phyloP scores from a whole-genome alignment of 2,329 filamentous ascomycete species.

The Colletotrichum orchidophilum region DNA sequence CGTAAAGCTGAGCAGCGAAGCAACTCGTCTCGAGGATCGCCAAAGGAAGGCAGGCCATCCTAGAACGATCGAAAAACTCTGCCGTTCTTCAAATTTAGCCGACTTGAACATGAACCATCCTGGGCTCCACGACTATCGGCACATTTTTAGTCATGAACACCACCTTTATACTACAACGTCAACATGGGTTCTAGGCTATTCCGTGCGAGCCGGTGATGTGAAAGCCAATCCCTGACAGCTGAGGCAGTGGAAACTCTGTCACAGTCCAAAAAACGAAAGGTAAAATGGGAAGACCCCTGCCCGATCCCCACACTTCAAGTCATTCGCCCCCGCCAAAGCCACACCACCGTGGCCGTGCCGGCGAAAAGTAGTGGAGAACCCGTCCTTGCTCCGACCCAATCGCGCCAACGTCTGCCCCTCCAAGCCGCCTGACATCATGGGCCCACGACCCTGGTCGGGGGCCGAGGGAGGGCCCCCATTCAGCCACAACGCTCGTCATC shows the following conservation, averaged over 20 bases:
- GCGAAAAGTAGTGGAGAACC: neutral
- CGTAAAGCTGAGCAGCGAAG: neutral
- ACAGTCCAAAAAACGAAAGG: neutral
- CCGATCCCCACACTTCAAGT: constrained; percentile 2
- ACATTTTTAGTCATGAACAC: constrained; percentile 13
- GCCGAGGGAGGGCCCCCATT: neutral
- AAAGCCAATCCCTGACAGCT: neutral
- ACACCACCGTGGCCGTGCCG: constrained; percentile 25
- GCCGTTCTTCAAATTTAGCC: neutral
- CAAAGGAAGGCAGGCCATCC: neutral
- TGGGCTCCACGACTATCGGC: neutral
- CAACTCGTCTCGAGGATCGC: neutral
- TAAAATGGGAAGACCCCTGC: constrained; percentile 1
- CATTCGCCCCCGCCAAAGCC: constrained; percentile 20
- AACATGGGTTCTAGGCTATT: neutral
- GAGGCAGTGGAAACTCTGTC: neutral
- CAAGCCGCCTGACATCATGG: constrained; percentile 29
- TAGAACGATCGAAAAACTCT: neutral
- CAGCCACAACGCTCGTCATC: constrained; percentile 33
- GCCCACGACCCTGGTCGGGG: neutral
- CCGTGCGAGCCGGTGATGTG: neutral
- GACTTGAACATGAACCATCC: constrained; percentile 6
- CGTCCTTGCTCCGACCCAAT: constrained; percentile 14
- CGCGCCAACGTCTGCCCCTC: neutral
- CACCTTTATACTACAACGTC: constrained; percentile 2